Evolutionary conservation across 73 alveolate species (phyloP).

Genomic region (Paraurostyla sp.): DNA sequence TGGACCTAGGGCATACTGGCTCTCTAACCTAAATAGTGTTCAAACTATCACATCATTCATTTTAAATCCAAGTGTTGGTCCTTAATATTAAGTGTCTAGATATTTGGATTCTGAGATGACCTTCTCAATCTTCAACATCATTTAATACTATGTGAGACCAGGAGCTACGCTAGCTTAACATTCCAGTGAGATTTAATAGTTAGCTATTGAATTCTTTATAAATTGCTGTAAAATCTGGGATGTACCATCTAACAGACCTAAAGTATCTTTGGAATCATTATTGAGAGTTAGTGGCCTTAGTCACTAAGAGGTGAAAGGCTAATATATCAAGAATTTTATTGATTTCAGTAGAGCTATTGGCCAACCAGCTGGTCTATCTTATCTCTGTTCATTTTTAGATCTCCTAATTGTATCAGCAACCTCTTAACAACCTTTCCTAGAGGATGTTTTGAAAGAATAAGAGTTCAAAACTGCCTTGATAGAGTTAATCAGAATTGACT

Average conservation of each 20-base stretch:
- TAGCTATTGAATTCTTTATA: neutral
- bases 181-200: neutral
- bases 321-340: constrained; percentile 5
- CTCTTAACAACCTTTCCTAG: neutral
- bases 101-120: neutral
- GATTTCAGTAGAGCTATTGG: neutral
- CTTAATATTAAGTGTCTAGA: neutral
- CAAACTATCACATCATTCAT: neutral
- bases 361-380: neutral
- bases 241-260: neutral
- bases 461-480: neutral
- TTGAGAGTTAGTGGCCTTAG: neutral
- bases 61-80: neutral
- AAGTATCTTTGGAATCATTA: neutral
- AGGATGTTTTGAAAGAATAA: neutral
- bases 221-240: constrained; percentile 23
- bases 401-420: constrained; percentile 3
- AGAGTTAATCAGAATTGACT: neutral
- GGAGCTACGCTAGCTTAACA: neutral
- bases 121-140: constrained; percentile 9
- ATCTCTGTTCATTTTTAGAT: neutral
- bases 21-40: neutral
- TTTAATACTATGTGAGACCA: constrained; percentile 33
- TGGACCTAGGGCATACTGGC: neutral
- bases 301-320: neutral